A percentile compares a stretch with the other conserved stretches of the same genome.
These are phyloP conservation scores for Phytophthora foliorum DNA, from an alignment of 352 stramenopile genomes.

Conservation along the genomic window DNA sequence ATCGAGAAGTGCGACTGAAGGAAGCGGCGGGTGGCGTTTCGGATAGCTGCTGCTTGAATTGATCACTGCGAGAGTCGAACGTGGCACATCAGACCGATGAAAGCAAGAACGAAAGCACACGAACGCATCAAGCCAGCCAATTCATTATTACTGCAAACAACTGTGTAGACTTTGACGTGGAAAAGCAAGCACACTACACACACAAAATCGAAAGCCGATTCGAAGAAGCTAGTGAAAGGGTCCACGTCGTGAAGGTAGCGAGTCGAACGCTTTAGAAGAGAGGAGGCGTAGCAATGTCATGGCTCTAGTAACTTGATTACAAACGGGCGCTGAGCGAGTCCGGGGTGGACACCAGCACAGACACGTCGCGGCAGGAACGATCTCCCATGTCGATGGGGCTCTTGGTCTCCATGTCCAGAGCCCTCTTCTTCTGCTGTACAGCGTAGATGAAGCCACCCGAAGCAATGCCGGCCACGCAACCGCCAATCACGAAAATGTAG, in stretches of 20 bases:
- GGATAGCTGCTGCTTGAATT: neutral
- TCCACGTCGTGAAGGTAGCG: slow-evolving; percentile 40
- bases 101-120: neutral
- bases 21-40: slow-evolving; percentile 34
- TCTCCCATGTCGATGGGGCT: slow-evolving; percentile 41
- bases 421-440: slow-evolving; percentile 64
- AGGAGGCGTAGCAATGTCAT: slow-evolving; percentile 7
- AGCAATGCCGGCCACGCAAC: slow-evolving; percentile 45
- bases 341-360: slow-evolving; percentile 50
- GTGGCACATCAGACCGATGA: neutral
- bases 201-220: slow-evolving; percentile 15
- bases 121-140: slow-evolving; percentile 12
- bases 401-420: slow-evolving; percentile 53
- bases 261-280: slow-evolving; percentile 23
- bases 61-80: neutral
- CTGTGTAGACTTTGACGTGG: slow-evolving; percentile 33
- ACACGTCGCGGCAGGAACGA: slow-evolving; percentile 42
- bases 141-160: slow-evolving; percentile 23
- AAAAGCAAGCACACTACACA: slow-evolving; percentile 25
- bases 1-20: slow-evolving; percentile 16
- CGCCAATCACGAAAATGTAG: slow-evolving; percentile 45
- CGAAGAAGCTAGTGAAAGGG: slow-evolving; percentile 19
- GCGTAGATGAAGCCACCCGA: slow-evolving; percentile 55
- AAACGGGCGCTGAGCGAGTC: slow-evolving; percentile 21
- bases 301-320: slow-evolving; percentile 19